Base-by-base conservation (phyloP, 306 rosid species). In the Phaseolus lunatus region DNA sequence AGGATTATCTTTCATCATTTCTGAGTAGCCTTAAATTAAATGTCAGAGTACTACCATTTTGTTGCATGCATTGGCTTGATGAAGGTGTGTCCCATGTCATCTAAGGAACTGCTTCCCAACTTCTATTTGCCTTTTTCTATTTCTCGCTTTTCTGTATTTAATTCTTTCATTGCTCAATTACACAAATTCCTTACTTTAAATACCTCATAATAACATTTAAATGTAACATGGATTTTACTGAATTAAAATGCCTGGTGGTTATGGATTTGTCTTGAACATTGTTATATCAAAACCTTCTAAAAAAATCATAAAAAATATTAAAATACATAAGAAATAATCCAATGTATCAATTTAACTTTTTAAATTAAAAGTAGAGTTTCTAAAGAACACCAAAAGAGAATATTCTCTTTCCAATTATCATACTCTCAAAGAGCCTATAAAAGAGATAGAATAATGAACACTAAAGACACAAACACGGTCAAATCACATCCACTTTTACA, bases 1-100 rank as follows among this genome's bases (percentile, higher is more conserved):
- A 64, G 84, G 81, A 50, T 44, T 79, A 31, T 43, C 9, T 73
- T 83, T 62, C 45, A 69, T 79, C 69, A 12, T 59, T 73, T 26
- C 20, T 58, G 12, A 66, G 63, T 23, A 74, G 47, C 16, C 83
- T 73, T 73, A 16, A 71, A 72, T 54, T 74, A 49, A 63, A 72
- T 52, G 47, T 70, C 35, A 70, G 63, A 53, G 16, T 54, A 52
- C 64, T 58, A 19, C 23, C 37, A 53, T 76, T 76, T 39, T 69
- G 58, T 62, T 71, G 41, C 41, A 11, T 43, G 41, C 68, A 76
- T 70, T 70, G 73, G 20, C 68, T 81, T 62, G 69, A 81, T 41
- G 81, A 76, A 82, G 74, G 53, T 62, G 53, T 29, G 9, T 31
- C 5, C 35, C 35, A 27, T 3, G 31, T 27, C 31, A 27, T 27